Base-by-base conservation (phyloP, 306 rosid genomes). In the Fragaria ananassa region DNA sequence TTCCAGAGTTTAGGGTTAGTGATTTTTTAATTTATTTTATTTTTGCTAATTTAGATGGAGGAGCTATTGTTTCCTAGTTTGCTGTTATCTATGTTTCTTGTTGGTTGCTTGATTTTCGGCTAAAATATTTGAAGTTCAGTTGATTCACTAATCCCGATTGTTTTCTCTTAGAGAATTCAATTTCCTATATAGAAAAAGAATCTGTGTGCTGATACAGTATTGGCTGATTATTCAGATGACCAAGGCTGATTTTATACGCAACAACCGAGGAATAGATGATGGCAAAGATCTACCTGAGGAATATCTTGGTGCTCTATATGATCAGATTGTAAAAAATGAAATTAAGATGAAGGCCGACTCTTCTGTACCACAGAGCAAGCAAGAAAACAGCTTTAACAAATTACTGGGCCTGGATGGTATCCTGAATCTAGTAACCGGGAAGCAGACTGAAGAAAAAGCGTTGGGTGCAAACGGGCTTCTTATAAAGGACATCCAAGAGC, bases 181-280 rank as follows among this genome's bases (percentile, higher is more conserved):
- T 2, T 17, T 35, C 21, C 69, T 64, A 35, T 15, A 18, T 27
- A 64, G 9, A 64, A 31, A 76, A 62, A 1, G 9, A 62, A 5
- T 62, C 53, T 75, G 25, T 61, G 42, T 67, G 68, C 75, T 89
- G 82, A 81, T 72, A 76, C 31, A 69, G 63, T 71, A 65, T 81
- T 83, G 75, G 69, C 71, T 88, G 90, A 57, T 69, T 71, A 79
- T 84, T 63, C 87, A 96, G 99, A 96, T 96, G 99, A 89, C 93
- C 45, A 91, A 91, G 87, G 91, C 97, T 78, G 99, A 96, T 87
- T 96, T 96, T 86, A 66, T 96, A 66, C 97, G 98, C 68, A 96
- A 96, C 82, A 96, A 96, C 78, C 93, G 98, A 78, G 98, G 98
- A 71, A 96, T 96, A 82, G 99, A 96, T 77, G 98, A 92, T 80